Evolutionary conservation across 2,329 filamentous ascomycete species (phyloP).

Genomic region (Diaporthe capsici): DNA sequence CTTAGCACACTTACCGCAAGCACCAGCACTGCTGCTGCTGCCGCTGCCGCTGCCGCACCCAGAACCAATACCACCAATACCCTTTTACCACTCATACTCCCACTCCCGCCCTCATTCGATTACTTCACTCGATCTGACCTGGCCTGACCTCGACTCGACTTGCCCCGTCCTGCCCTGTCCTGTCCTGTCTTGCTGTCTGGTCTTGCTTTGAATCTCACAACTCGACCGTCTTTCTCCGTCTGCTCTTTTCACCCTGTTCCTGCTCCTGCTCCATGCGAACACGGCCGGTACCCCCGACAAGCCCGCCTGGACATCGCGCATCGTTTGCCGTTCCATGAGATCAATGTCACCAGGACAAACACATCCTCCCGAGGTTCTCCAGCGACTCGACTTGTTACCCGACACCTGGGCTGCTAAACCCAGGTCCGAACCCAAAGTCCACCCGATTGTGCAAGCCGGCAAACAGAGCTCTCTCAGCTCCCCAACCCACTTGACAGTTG

Average conservation of each 20-base stretch:
- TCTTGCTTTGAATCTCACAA: not conserved
- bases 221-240: not conserved
- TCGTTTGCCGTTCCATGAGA: not conserved
- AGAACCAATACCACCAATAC: slow-evolving; percentile 24
- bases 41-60: not conserved
- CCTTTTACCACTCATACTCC: not conserved
- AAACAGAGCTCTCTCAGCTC: not conserved
- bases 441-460: not conserved
- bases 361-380: not conserved
- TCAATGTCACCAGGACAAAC: slow-evolving; percentile 14
- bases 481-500: not conserved
- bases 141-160: slow-evolving; percentile 6
- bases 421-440: not conserved
- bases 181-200: not conserved
- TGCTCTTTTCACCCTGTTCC: not conserved
- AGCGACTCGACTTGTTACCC: not conserved
- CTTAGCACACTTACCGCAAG: not conserved
- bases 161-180: not conserved
- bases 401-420: not conserved
- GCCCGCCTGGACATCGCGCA: not conserved
- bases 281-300: slow-evolving; percentile 15
- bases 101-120: slow-evolving; percentile 9
- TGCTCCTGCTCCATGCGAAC: not conserved
- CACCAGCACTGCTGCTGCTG: not conserved
- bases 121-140: slow-evolving; percentile 7